phyloP scores from a whole-genome alignment of 1,284 basidiomycete species.

The Ustilago trichophora region DNA sequence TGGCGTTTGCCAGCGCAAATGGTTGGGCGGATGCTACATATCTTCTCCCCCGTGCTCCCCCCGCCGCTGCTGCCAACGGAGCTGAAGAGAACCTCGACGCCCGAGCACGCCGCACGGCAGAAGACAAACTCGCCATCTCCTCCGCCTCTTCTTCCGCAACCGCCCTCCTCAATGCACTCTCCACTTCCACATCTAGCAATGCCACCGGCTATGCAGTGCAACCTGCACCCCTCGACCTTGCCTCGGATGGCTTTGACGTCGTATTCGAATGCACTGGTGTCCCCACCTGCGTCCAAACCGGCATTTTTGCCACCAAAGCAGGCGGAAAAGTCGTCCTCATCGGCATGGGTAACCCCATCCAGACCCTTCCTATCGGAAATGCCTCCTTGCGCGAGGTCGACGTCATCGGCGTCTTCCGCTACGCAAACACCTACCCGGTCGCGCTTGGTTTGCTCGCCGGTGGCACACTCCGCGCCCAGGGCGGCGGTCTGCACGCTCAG shows the following conservation, averaged over 20 bases:
- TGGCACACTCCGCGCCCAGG: constrained; percentile 43
- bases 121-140: constrained; percentile 70
- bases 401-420: constrained; percentile 85
- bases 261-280: constrained; percentile 96
- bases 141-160: constrained; percentile 68
- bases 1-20: constrained; percentile 46
- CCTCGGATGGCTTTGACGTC: constrained; percentile 78
- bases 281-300: constrained; percentile 70
- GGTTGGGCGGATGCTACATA: constrained; percentile 79
- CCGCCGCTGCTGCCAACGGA: constrained; percentile 68
- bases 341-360: constrained; percentile 90
- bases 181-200: not conserved
- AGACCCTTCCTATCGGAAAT: constrained; percentile 76
- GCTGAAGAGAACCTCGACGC: constrained; percentile 11
- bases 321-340: constrained; percentile 91
- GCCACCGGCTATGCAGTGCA: constrained; percentile 14
- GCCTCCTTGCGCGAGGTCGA: constrained; percentile 90
- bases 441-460: constrained; percentile 69
- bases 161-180: constrained; percentile 24
- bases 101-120: constrained; percentile 73
- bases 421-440: constrained; percentile 81
- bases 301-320: constrained; percentile 72
- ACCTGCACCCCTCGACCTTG: constrained; percentile 24
- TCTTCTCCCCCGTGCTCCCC: constrained; percentile 74
- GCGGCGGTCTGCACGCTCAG: constrained; percentile 33